Percentiles rank a stretch among this genome's conserved stretches.
These are phyloP conservation scores for Coriaria nepalensis DNA, from an alignment of 306 rosid species.

Conservation along the genomic window DNA sequence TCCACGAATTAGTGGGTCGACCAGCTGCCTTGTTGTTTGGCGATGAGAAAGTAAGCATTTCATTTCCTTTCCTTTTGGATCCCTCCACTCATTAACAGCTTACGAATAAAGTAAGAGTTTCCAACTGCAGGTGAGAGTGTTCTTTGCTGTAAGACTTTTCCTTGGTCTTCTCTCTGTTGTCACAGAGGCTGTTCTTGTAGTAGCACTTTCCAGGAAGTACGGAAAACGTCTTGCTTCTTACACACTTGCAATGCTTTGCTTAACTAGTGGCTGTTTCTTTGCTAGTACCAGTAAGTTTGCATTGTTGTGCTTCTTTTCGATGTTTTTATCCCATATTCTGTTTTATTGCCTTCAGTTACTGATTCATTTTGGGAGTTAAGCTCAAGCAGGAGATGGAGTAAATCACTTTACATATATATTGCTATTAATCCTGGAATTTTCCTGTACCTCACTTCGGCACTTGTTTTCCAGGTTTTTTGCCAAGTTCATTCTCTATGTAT, in stretches of 20 bases:
- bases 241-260: constrained; percentile 91
- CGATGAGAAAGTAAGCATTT: constrained; percentile 64
- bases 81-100: constrained; percentile 2
- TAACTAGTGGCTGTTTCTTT: constrained; percentile 92
- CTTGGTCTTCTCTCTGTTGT: constrained; percentile 72
- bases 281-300: constrained; percentile 89
- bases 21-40: constrained; percentile 74
- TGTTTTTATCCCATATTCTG: neutral
- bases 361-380: neutral
- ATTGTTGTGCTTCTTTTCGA: constrained; percentile 4
- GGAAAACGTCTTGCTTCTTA: constrained; percentile 89
- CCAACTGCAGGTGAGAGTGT: constrained; percentile 65
- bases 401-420: neutral
- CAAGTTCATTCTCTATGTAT: constrained; percentile 97
- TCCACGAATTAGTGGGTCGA: constrained; percentile 80
- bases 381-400: no score
- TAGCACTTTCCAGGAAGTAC: constrained; percentile 78
- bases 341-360: neutral
- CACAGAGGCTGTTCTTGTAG: constrained; percentile 73
- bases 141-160: constrained; percentile 77
- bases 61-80: constrained; percentile 6
- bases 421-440: constrained; percentile 14
- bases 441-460: constrained; percentile 3
- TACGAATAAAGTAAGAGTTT: constrained; percentile 5
- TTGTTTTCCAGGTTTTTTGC: constrained; percentile 75